Conservation (phyloP, 73 alveolate genomes). For the Tetrahymena thermophila region DNA sequence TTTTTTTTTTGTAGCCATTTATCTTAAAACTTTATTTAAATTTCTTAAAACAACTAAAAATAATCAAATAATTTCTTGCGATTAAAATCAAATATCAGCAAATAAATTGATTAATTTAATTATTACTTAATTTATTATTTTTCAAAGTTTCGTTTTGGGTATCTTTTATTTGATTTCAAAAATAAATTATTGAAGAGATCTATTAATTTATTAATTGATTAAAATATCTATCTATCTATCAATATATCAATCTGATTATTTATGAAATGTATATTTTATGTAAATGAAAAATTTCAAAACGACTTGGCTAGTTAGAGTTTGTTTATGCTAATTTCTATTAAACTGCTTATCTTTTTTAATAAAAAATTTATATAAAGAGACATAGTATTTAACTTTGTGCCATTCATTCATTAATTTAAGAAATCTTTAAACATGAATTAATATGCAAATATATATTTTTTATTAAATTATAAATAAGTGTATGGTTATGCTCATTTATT, state of each 20-base stretch:
- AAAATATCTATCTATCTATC: not conserved
- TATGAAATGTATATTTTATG: not conserved
- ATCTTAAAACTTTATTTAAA: not conserved
- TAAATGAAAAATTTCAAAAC: not conserved
- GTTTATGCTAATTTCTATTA: not conserved
- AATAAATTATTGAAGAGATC: not conserved
- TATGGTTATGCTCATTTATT: too few species aligned
- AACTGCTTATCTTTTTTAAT: too few species aligned
- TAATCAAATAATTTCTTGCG: not conserved
- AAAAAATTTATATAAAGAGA: too few species aligned
- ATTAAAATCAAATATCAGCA: not conserved
- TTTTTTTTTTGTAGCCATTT: not conserved
- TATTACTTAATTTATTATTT: not conserved
- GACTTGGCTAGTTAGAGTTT: not conserved
- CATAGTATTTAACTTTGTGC: too few species aligned
- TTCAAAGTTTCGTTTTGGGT: not conserved
- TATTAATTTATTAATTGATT: not conserved
- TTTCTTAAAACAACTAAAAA: not conserved
- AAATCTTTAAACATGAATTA: too few species aligned
- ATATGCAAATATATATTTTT: too few species aligned
- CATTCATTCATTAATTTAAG: too few species aligned
- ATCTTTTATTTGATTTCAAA: not conserved
- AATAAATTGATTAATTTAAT: not conserved
- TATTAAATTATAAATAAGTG: too few species aligned
- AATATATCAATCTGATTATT: too few species aligned